phyloP scores from a whole-genome alignment of 2,329 filamentous ascomycete genomes.

The Pseudogymnoascus sp. region DNA sequence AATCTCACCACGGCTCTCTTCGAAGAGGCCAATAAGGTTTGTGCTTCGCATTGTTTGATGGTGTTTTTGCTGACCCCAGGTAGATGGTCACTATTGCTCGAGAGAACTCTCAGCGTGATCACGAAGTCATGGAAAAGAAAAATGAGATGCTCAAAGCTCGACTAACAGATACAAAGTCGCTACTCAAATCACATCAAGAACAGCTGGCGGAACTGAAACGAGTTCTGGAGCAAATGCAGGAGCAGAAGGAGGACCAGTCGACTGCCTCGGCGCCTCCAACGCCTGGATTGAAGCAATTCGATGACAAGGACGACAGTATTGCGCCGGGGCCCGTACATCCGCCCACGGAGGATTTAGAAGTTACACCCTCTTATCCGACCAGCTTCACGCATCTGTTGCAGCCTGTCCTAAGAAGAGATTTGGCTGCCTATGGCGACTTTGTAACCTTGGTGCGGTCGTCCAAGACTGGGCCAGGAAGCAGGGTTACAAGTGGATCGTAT shows the following conservation, averaged over 20 bases:
- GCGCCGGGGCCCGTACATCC: slow-evolving; percentile 25
- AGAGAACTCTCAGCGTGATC: slow-evolving; percentile 77
- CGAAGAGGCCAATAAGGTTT: slow-evolving; percentile 84
- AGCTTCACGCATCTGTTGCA: slow-evolving; percentile 78
- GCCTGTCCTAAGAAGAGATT: slow-evolving; percentile 73
- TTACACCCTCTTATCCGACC: slow-evolving; percentile 49
- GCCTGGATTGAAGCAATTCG: slow-evolving; percentile 64
- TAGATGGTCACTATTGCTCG: slow-evolving; percentile 89
- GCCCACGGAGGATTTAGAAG: slow-evolving; percentile 32
- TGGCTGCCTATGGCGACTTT: slow-evolving; percentile 79
- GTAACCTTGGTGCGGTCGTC: slow-evolving; percentile 63
- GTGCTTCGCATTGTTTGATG: slow-evolving; percentile 46
- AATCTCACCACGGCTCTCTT: slow-evolving; percentile 87
- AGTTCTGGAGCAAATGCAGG: slow-evolving; percentile 80
- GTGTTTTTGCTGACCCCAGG: slow-evolving; percentile 67
- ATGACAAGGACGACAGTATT: slow-evolving; percentile 42
- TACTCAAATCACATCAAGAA: slow-evolving; percentile 85
- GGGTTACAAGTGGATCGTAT: slow-evolving; percentile 65
- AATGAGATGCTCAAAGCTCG: slow-evolving; percentile 83
- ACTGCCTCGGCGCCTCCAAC: slow-evolving; percentile 66
- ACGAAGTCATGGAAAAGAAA: slow-evolving; percentile 70
- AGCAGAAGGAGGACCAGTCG: slow-evolving; percentile 63
- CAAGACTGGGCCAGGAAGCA: slow-evolving; percentile 50
- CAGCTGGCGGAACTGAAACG: slow-evolving; percentile 84
- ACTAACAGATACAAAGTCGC: slow-evolving; percentile 73